phyloP scores from a whole-genome alignment of 176 grass and related monocot species.

The Aegilops bicornis region DNA sequence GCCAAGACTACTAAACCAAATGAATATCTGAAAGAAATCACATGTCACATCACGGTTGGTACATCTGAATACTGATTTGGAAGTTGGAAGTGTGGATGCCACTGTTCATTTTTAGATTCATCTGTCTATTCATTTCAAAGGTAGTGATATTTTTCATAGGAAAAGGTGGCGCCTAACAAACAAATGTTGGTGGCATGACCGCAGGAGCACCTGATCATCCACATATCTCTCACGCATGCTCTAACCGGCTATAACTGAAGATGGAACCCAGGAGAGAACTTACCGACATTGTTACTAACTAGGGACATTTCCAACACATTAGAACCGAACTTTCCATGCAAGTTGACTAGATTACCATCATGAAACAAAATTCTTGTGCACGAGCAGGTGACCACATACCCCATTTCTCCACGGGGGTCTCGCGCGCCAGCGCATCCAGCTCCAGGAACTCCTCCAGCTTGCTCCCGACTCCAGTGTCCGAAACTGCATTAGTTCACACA shows the following conservation, averaged over 20 bases:
- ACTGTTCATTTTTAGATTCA: neutral
- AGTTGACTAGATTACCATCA: neutral
- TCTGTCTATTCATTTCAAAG: neutral
- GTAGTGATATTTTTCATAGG: neutral
- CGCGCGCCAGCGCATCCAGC: slow-evolving; percentile 19
- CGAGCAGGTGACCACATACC: slow-evolving; percentile 35
- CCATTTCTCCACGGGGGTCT: slow-evolving; percentile 43
- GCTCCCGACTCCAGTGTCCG: slow-evolving; percentile 67
- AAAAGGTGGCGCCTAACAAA: neutral
- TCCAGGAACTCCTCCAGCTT: slow-evolving; percentile 69
- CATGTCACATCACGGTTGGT: neutral
- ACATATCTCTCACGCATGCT: neutral
- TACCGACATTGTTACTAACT: neutral
- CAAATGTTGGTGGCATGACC: neutral
- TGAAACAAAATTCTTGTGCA: neutral
- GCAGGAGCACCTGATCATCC: neutral
- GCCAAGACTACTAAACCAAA: neutral
- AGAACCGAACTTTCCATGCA: neutral
- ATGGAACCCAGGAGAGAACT: neutral
- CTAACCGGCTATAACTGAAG: neutral
- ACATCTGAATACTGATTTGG: neutral
- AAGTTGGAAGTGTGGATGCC: neutral
- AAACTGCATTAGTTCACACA: slow-evolving; percentile 45
- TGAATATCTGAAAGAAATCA: neutral
- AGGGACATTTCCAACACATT: neutral